Percentiles rank a stretch among this genome's conserved stretches.
Evolutionary conservation across 2,329 filamentous ascomycete species (phyloP).

Genomic region (Daldinia eschscholtzii): DNA sequence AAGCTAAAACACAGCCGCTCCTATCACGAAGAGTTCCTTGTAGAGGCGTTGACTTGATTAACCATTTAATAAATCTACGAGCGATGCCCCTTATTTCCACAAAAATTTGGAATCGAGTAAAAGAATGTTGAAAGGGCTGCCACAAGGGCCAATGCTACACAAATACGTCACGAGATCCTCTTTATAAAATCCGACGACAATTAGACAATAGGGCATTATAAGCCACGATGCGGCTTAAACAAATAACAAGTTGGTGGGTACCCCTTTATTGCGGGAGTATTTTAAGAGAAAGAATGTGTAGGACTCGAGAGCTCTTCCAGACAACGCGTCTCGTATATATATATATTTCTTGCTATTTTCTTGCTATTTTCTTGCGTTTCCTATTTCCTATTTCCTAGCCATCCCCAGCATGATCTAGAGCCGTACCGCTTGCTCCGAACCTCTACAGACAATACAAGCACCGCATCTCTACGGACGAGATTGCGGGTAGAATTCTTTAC

Average conservation of each 20-base stretch:
- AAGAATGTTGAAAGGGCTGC: not conserved
- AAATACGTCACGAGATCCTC: not conserved
- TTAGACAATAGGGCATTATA: conserved; percentile 6
- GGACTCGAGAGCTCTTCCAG: not conserved
- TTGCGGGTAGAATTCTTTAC: not conserved
- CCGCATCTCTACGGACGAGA: not conserved
- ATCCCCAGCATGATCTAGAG: conserved; percentile 4
- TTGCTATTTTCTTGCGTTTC: not conserved
- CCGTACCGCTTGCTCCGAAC: not conserved
- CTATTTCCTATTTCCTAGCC: not conserved
- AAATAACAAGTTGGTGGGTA: not conserved
- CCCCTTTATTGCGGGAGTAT: not conserved
- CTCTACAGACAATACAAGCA: not conserved
- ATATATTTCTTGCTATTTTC: not conserved
- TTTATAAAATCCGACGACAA: not conserved
- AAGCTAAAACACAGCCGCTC: too few species aligned
- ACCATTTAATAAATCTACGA: not conserved
- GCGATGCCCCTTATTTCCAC: not conserved
- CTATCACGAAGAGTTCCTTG: too few species aligned
- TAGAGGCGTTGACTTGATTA: not conserved
- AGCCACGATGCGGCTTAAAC: not conserved
- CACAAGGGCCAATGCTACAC: not conserved
- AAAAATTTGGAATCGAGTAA: not conserved
- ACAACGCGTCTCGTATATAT: too few species aligned
- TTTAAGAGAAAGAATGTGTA: not conserved